Percentiles rank a stretch among this genome's conserved stretches.
Conservation (phyloP, 305 asterid species). For the Solanum hybrid region DNA sequence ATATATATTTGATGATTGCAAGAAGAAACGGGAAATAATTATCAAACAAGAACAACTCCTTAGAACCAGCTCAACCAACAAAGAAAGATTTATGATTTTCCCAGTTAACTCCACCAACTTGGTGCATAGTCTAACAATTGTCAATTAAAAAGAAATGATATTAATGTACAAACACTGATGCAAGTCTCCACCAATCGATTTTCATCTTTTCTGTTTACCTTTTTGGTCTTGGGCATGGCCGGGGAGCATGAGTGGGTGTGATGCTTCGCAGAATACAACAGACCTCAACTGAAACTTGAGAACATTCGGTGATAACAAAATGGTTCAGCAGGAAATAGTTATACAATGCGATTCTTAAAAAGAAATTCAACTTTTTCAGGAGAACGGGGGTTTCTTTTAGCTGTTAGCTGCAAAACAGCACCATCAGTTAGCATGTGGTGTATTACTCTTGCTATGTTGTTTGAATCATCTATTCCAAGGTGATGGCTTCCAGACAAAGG, state of each 20-base stretch:
- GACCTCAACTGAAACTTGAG: neutral
- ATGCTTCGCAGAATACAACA: neutral
- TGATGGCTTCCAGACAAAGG: slow-evolving; percentile 72
- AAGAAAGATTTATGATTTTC: neutral
- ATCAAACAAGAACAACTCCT: neutral
- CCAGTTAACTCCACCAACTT: neutral
- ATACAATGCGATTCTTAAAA: slow-evolving; percentile 48
- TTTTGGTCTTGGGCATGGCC: neutral
- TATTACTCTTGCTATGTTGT: slow-evolving; percentile 70
- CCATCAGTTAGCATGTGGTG: slow-evolving; percentile 79
- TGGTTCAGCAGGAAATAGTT: neutral
- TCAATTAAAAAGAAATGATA: neutral
- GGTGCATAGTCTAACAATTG: neutral
- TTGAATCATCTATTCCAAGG: slow-evolving; percentile 91
- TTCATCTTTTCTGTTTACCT: neutral
- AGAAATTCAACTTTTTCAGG: slow-evolving; percentile 39
- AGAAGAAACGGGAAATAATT: neutral
- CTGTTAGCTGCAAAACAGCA: slow-evolving; percentile 66
- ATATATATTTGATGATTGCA: neutral
- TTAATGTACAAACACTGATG: neutral
- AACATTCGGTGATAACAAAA: neutral
- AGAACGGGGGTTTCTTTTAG: slow-evolving; percentile 38
- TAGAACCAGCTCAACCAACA: neutral
- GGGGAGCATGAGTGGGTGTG: neutral
- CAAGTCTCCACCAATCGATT: neutral